Base-by-base conservation (phyloP, 805 yeast species). In the Metschnikowia santaceciliae region DNA sequence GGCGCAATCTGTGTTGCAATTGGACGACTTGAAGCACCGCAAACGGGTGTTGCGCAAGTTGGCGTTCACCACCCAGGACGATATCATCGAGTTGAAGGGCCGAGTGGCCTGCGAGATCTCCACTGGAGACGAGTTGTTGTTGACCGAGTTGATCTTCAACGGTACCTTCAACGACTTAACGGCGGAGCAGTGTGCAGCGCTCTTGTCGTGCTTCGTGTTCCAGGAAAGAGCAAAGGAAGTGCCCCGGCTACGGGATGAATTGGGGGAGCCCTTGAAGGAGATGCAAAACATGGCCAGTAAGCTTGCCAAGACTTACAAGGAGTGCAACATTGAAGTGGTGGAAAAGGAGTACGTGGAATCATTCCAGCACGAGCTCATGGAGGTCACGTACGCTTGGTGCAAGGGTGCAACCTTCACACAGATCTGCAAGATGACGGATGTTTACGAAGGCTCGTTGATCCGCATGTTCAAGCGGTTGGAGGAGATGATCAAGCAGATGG, bases 341-440 rank as follows among this genome's bases (percentile, higher is more conserved):
- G 98, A 92, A 64, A 89, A 90, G 62, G 98, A 91, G 51, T 94
- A 94, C 64, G 86, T 94, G 38, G 96, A 90, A 65, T 79, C 86
- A 26, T 95, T 94, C 75, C 83, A 96, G 70, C 86, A 90, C 17
- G 96, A 94, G 65, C 77, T 94, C 54, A 92, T 94, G 98, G 98
- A 91, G 66, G 97, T 94, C 47, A 97, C 94, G 1, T 90, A 74
- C 68, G 88, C 92, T 44, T 94, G 99, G 99, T 90, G 97, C 68
- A 85, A 86, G 65, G 98, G 98, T 17, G 97, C 96, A 6, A 75
- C 94, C 0, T 94, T 94, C 69, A 92, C 97, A 0, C 97, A 92
- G 66, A 92, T 94, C 55, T 92, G 98, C 74, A 92, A 92, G 69
- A 90, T 94, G 97, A 94, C 99, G 0, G 99, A 94, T 65, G 98